Base-by-base conservation (phyloP, 441 rosid genomes). In the Iberis amara region DNA sequence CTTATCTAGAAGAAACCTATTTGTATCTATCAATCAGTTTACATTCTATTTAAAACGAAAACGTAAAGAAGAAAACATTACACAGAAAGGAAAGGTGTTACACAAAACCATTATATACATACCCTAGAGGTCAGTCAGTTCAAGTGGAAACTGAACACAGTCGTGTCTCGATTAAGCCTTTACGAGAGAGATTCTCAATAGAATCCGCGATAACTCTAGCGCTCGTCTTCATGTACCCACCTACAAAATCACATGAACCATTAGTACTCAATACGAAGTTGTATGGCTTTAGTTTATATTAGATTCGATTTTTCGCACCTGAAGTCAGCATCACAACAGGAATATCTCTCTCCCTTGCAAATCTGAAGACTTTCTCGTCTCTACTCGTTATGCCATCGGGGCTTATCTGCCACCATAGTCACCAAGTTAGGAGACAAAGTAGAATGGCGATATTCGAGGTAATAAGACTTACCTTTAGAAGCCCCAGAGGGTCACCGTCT, bases 201-300 rank as follows among this genome's bases (percentile, higher is more conserved):
- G 99, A 89, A 74, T 84, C 74, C 9, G 99, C 96, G 26, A 89
- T 76, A 26, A 89, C 92, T 75, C 83, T 74, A 24, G 99, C 99
- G 36, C 96, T 92, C 32, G 84, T 76, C 75, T 89, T 89, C 96
- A 86, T 86, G 61, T 92, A 92, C 71, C 96, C 99, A 45, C 97
- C 98, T 89, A 78, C 69, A 76, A 38, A 48, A 36, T 23, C 51
- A 57, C 37, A 50, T n/a, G 36, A 30, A 39, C 0, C 11, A 30
- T 10, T 56, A 46, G 37, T 13, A 51, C 59, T 51, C 28, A 13
- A 5, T 0, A 15, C n/a, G 47, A 53, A 12, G 7, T 30, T 32
- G 9, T 26, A 53, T 6, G 3, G 44, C 10, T 1, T 5, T 38
- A 18, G 50, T 9, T 33, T 47, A n/a, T 14, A 15, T 39, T 6